phyloP scores from a whole-genome alignment of 1,139 yeast genomes.

The Meyerozyma carpophila region DNA sequence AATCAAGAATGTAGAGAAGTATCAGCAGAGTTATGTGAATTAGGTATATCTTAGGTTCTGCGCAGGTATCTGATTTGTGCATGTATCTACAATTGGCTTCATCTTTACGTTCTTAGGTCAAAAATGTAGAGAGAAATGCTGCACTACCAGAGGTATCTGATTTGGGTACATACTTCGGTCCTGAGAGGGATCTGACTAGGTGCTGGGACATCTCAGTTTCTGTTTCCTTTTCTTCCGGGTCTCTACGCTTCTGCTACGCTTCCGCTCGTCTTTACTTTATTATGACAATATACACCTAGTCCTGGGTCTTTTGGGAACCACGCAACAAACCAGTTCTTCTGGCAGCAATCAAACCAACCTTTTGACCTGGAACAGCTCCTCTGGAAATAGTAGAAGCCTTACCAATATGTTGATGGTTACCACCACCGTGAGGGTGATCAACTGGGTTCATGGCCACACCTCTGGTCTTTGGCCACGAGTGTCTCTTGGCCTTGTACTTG shows the following conservation, averaged over 20 bases:
- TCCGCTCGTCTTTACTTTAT: slow-evolving; percentile 1
- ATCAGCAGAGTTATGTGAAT: neutral
- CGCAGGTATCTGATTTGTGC: no score
- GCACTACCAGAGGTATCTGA: no score
- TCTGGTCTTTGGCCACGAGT: slow-evolving; percentile 99
- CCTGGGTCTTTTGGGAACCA: slow-evolving; percentile 99
- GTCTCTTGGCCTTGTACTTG: slow-evolving; percentile 98
- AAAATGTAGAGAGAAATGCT: no score
- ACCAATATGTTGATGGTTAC: slow-evolving; percentile 99
- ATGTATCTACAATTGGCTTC: no score
- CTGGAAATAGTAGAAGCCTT: slow-evolving; percentile 99
- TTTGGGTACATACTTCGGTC: no score
- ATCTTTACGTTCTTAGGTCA: no score
- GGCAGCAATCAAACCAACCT: slow-evolving; percentile 99
- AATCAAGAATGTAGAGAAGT: neutral
- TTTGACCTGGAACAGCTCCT: slow-evolving; percentile 99
- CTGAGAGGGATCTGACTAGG: no score
- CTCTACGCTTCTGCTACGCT: no score
- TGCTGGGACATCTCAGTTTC: no score
- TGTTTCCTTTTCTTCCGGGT: no score
- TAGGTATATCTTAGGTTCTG: no score
- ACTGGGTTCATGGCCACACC: slow-evolving; percentile 99
- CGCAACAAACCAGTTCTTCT: slow-evolving; percentile 99
- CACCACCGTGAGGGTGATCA: slow-evolving; percentile 99
- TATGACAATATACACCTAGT: slow-evolving; percentile 19